phyloP scores from a whole-genome alignment of 202 grass and related monocot species.

The Miscanthus sacchariflorus region DNA sequence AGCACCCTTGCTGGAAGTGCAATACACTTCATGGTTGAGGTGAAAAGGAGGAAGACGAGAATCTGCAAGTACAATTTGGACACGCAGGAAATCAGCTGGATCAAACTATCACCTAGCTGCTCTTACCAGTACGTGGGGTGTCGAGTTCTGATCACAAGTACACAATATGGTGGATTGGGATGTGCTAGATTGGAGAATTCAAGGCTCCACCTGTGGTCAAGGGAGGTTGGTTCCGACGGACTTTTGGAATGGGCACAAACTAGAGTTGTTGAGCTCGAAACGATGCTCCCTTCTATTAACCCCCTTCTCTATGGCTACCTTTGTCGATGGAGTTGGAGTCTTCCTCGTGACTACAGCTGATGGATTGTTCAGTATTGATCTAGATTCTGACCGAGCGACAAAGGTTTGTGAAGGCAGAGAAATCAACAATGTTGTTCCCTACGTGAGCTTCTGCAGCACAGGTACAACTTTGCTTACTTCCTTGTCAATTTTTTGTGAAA shows the following conservation, averaged over 20 bases:
- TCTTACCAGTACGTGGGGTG: accelerated
- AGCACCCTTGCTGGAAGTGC: not conserved
- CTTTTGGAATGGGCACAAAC: no score
- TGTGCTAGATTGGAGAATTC: not conserved
- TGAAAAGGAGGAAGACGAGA: no score
- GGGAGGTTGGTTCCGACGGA: not conserved
- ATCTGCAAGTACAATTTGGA: not conserved
- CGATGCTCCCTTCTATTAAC: no score
- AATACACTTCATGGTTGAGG: not conserved
- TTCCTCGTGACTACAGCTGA: no score
- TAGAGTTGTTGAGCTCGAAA: no score
- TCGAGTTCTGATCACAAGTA: not conserved
- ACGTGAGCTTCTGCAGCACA: not conserved
- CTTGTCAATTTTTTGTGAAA: no score
- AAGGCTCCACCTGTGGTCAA: not conserved
- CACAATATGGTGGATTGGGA: not conserved
- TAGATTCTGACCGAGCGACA: not conserved
- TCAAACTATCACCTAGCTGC: not conserved
- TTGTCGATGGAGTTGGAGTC: no score
- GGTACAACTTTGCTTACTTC: not conserved
- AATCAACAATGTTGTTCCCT: not conserved
- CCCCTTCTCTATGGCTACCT: no score
- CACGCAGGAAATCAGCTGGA: not conserved
- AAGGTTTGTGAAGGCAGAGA: not conserved
- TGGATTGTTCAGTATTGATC: not conserved